Base-by-base conservation (phyloP, 495 filamentous ascomycete genomes). In the Tirmania nivea region DNA sequence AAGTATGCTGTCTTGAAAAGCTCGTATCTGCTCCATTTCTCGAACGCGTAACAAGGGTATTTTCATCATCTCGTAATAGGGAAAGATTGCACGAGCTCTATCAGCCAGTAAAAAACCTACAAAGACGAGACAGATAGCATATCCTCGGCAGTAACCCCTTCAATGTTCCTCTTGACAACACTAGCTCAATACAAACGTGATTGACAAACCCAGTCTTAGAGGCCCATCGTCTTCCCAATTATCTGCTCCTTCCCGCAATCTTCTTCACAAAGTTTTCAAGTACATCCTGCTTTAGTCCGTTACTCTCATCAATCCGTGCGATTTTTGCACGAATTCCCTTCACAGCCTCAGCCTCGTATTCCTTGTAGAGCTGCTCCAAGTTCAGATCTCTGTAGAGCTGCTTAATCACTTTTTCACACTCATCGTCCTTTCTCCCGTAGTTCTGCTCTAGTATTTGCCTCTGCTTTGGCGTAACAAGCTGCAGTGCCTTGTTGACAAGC, bases 241-340 rank as follows among this genome's bases (percentile, higher is more conserved):
- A 95, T 71, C 92, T 94, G 74, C 75, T 90, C 62, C 90, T 76
- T 75, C 93, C 92, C 73, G 95, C 95, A 66, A 97, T 95, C 77
- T 96, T 97, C 64, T 69, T 71, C 58, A 97, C 72, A 77, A 95
- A 96, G 34, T 76, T 71, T 62, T 94, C 83, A 61, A 96, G 94
- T 21, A 96, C 77, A 52, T 72, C 76, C 75, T 80, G 86, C 75
- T 88, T 94, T 62, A 96, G 68, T 8, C 90, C 92, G 57, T 83
- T 73, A 35, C 71, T 72, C 73, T 94, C 86, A 63, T 96, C 85
- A 47, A 96, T 71, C 53, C 80, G 68, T 12, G 69, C 74, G 61
- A 96, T 95, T 72, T 82, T 73, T 52, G 69, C 67, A 59, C 75
- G 72, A 54, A 97, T 74, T 66, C 87, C 78, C 19, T 68, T 69